Evolutionary conservation across 306 rosid genomes (phyloP), one percentile per base, ranked within the genome.

Genomic region (Carpinus viminea): DNA sequence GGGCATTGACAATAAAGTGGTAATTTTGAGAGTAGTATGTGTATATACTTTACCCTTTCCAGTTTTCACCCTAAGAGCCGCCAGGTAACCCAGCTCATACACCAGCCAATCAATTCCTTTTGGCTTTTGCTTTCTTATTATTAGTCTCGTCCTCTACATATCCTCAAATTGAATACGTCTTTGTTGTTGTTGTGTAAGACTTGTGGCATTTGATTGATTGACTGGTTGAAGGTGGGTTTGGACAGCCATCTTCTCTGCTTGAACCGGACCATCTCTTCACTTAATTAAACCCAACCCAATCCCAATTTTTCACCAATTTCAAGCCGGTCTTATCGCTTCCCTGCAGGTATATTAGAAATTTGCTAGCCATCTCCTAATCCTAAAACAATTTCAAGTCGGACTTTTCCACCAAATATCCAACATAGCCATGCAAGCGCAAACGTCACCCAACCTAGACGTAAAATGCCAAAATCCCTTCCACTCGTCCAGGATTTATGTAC

Each of bases 141-240:
- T 17, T 53, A 17, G 59, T 31, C 34, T 31, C 34, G 34, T 31
- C 34, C 34, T 31, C 34, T 31, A 31, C 34, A 31, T 24, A 24
- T 31, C 34, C 34, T 31, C 34, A 31, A 31, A 31, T 31, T 31
- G 34, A 31, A 31, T 2, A 31, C 34, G 3, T 31, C 34, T 31
- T 31, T 31, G 34, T 31, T 31, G 34, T 31, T 31, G 34, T 2
- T 31, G 34, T 31, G 34, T 31, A 31, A 31, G 34, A 31, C 34
- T 31, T 31, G 34, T 59, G 65, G 3, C 7, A 2, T 12, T 28
- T 11, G 34, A 26, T n/a, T 61, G 21, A 12, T 16, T 16, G 47
- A 31, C 16, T 73, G 73, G 78, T 80, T 87, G 86, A 82, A 83
- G 90, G 90, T 74, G 70, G 70, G 84, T 71, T 84, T 84, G 91